These are phyloP conservation scores for Sporothrix schenckii DNA, from an alignment of 2,329 filamentous ascomycete species.

Conservation along the genomic window DNA sequence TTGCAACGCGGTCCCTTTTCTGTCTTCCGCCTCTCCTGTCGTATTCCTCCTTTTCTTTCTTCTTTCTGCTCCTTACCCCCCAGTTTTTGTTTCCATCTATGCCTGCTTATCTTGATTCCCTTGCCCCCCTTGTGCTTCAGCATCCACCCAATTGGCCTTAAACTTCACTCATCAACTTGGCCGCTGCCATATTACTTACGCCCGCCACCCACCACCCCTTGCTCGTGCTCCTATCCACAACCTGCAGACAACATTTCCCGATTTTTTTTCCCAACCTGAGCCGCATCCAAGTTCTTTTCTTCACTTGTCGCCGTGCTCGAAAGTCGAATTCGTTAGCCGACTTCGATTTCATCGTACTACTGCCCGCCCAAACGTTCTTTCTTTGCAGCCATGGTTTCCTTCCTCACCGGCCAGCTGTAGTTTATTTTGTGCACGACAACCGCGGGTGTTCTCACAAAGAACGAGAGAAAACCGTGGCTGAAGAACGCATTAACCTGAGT, in stretches of 20 bases:
- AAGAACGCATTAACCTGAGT: background rate
- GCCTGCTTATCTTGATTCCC: constrained; percentile 8
- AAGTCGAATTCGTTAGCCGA: background rate
- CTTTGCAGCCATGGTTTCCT: constrained; percentile 2
- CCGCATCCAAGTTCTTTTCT: constrained; percentile 6
- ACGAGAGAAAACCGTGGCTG: background rate
- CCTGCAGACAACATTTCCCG: constrained; percentile 6
- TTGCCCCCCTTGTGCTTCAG: background rate
- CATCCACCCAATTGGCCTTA: background rate
- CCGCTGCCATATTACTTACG: constrained; percentile 19
- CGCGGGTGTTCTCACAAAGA: background rate
- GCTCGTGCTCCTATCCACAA: constrained; percentile 1
- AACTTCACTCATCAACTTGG: background rate
- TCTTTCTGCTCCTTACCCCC: background rate
- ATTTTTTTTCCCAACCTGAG: background rate
- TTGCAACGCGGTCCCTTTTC: background rate
- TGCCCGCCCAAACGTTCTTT: background rate
- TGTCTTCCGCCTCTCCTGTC: background rate
- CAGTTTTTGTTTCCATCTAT: background rate
- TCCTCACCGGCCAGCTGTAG: constrained; percentile 7
- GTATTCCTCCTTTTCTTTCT: background rate
- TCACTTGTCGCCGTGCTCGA: background rate
- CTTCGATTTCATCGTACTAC: background rate
- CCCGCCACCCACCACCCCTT: background rate
- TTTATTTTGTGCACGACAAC: background rate